Percentiles rank a stretch among this genome's conserved stretches.
Conservation (phyloP, 352 stramenopile genomes). For the Globisporangium nunn region DNA sequence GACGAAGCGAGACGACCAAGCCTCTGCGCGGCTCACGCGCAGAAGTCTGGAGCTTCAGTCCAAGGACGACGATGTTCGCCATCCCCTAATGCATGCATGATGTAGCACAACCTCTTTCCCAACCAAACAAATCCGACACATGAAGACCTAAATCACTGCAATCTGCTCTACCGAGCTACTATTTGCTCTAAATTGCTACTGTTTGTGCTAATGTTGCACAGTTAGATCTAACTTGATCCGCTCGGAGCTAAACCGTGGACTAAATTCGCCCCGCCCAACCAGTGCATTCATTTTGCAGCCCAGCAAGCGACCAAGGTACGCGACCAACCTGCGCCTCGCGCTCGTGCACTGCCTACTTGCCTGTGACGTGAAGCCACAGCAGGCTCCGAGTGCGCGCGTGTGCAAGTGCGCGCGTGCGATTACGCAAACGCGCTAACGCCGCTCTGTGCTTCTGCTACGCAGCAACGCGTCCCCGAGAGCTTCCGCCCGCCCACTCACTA, state of each 20-base stretch:
- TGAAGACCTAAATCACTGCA: not conserved
- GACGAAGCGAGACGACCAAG: not conserved
- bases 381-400: too few relatives aligned
- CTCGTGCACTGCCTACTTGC: not conserved
- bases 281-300: slow-evolving; percentile 14
- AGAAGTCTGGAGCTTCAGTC: too few relatives aligned
- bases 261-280: not conserved
- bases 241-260: too few relatives aligned
- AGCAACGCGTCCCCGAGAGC: not conserved
- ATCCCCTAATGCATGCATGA: not conserved
- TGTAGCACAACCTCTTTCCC: not conserved
- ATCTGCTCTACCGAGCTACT: not conserved
- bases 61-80: too few relatives aligned
- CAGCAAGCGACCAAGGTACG: slow-evolving; percentile 6
- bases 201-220: not conserved
- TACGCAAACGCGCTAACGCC: not conserved
- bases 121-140: not conserved
- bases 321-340: not conserved
- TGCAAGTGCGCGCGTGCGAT: too few relatives aligned
- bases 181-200: not conserved
- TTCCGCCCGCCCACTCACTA: not conserved
- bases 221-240: not conserved
- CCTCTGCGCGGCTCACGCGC: too few relatives aligned
- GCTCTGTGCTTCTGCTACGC: not conserved
- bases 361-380: not conserved